phyloP scores from a whole-genome alignment of 73 alveolate species.

The Tetrahymena elliotti region DNA sequence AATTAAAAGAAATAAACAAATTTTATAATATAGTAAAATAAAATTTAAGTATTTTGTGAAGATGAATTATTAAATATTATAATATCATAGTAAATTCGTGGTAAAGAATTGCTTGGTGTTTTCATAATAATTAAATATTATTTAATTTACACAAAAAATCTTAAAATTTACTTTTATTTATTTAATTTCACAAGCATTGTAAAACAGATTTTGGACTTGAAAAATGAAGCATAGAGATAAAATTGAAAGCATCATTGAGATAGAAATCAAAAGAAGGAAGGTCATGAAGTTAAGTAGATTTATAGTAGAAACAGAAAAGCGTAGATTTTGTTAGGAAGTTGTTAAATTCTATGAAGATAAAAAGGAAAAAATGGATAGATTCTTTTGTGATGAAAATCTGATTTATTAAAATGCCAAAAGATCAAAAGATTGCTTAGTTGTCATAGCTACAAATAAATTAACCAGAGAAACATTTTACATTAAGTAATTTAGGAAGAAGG shows the following conservation, averaged over 20 bases:
- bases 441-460: not conserved
- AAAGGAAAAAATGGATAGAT: not conserved
- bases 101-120: no score
- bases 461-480: not conserved
- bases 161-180: no score
- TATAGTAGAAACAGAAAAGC: not conserved
- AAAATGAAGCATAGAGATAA: not conserved
- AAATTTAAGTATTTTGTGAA: no score
- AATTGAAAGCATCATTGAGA: not conserved
- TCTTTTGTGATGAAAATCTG: not conserved
- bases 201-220: no score
- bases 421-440: not conserved
- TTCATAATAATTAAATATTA: no score
- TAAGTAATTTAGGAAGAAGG: not conserved
- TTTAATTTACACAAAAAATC: no score
- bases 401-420: not conserved
- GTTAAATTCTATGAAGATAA: not conserved
- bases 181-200: no score
- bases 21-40: no score
- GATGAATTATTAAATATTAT: no score
- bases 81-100: no score
- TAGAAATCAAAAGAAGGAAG: not conserved
- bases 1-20: no score
- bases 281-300: not conserved
- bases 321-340: not conserved